These are phyloP conservation scores for Coleophoma eucalyptorum DNA, from an alignment of 2,329 filamentous ascomycete genomes.

Conservation along the genomic window DNA sequence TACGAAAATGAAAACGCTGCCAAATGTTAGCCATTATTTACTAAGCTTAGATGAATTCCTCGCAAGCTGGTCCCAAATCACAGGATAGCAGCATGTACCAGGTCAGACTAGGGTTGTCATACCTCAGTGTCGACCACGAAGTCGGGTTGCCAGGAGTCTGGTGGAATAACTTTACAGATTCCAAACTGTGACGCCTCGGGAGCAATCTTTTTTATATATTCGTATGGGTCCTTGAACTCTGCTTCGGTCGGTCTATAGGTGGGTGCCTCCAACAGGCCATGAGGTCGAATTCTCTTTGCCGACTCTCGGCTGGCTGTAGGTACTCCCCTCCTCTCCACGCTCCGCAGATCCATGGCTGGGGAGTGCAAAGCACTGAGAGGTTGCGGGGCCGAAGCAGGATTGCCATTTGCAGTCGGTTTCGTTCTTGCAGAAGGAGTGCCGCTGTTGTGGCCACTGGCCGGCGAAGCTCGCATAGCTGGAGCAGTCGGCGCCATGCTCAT, in stretches of 20 bases:
- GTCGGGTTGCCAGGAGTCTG: slow-evolving; percentile 87
- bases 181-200: slow-evolving; percentile 85
- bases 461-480: slow-evolving; percentile 25
- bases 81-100: too few relatives aligned
- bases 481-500: slow-evolving; percentile 17
- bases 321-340: slow-evolving; percentile 87
- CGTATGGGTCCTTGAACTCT: slow-evolving; percentile 91
- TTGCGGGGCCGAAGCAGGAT: slow-evolving; percentile 24
- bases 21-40: slow-evolving; percentile 18
- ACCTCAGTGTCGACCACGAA: slow-evolving; percentile 98
- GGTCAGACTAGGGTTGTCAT: slow-evolving; percentile 15
- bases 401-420: slow-evolving; percentile 21
- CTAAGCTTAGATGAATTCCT: neutral
- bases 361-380: slow-evolving; percentile 29
- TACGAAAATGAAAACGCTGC: slow-evolving; percentile 95
- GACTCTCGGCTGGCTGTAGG: slow-evolving; percentile 72
- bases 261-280: slow-evolving; percentile 84
- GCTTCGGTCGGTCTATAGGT: slow-evolving; percentile 88
- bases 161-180: slow-evolving; percentile 93
- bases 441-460: slow-evolving; percentile 19
- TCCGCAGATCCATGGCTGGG: slow-evolving; percentile 73
- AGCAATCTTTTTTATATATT: slow-evolving; percentile 88
- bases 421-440: slow-evolving; percentile 18
- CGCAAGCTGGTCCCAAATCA: too few relatives aligned
- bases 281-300: slow-evolving; percentile 73